phyloP scores from a whole-genome alignment of 2,329 filamentous ascomycete species.

The Calonectria pseudoreteaudii region DNA sequence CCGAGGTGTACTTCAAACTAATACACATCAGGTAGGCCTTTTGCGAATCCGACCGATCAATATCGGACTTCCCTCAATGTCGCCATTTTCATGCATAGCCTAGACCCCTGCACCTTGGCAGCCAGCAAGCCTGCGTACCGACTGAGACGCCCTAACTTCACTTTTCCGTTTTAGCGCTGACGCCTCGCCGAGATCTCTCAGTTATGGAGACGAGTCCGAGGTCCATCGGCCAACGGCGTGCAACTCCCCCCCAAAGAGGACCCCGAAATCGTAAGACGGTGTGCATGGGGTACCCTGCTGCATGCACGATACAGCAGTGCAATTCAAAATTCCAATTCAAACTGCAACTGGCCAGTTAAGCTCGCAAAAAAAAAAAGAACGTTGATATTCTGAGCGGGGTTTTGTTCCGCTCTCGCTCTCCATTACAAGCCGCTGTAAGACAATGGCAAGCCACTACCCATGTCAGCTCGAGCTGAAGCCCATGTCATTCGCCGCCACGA shows the following conservation, averaged over 20 bases:
- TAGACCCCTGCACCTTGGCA: not conserved
- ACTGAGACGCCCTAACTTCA: not conserved
- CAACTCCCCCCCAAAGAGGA: too few relatives aligned
- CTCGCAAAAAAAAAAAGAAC: not conserved
- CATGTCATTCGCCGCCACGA: not conserved
- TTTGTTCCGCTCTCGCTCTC: not conserved
- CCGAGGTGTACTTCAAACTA: not conserved
- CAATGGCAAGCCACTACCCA: not conserved
- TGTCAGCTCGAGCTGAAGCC: not conserved
- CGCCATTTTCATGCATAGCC: not conserved
- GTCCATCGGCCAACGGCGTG: not conserved
- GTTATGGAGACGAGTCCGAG: constrained; percentile 4
- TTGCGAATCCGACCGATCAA: not conserved
- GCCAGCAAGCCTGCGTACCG: not conserved
- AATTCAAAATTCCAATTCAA: not conserved
- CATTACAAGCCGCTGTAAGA: not conserved
- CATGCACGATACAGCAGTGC: not conserved
- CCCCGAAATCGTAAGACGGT: not conserved
- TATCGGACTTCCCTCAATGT: not conserved
- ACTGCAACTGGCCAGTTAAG: not conserved
- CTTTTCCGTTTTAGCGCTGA: not conserved
- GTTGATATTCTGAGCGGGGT: not conserved
- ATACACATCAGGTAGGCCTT: not conserved
- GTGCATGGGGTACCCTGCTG: not conserved
- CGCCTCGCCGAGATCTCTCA: not conserved